Percentiles rank a stretch among this genome's conserved stretches.
These are phyloP conservation scores for Populus hybrid DNA, from an alignment of 441 rosid genomes.

Conservation along the genomic window DNA sequence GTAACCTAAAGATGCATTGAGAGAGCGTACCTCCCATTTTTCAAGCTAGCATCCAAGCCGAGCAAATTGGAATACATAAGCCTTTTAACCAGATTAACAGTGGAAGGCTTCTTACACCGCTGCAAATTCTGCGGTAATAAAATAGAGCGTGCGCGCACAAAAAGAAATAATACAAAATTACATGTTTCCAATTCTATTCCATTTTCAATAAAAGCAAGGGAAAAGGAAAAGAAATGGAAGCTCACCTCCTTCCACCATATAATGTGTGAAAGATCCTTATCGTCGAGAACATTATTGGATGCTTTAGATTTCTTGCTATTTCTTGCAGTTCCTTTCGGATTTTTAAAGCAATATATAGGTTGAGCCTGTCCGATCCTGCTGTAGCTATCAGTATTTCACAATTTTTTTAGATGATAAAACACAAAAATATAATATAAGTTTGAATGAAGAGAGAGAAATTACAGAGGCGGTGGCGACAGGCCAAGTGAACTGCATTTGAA, in stretches of 20 bases:
- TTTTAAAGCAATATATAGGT: slow-evolving; percentile 46
- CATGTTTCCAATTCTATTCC: background rate
- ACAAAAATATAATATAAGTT: background rate
- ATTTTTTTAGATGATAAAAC: background rate
- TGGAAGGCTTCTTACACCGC: slow-evolving; percentile 80
- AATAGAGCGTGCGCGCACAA: background rate
- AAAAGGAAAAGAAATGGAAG: background rate
- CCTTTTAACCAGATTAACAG: slow-evolving; percentile 65
- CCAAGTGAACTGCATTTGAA: slow-evolving; percentile 35
- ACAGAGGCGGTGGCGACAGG: slow-evolving; percentile 44
- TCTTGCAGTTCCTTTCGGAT: slow-evolving; percentile 40
- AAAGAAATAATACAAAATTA: background rate
- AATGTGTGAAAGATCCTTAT: slow-evolving; percentile 71
- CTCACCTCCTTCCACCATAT: slow-evolving; percentile 93
- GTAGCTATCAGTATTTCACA: background rate
- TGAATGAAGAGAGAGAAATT: slow-evolving; percentile 14
- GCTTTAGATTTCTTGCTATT: slow-evolving; percentile 51
- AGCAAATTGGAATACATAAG: slow-evolving; percentile 73
- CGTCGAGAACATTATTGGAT: slow-evolving; percentile 40
- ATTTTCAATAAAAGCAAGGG: background rate
- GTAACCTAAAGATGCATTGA: background rate
- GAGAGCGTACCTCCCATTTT: slow-evolving; percentile 70
- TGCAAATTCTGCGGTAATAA: slow-evolving; percentile 64
- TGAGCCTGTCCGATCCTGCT: slow-evolving; percentile 40
- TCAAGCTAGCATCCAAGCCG: slow-evolving; percentile 71